These are phyloP conservation scores for Climacium dendroides DNA, from an alignment of 225 moss, liverwort and hornwort genomes.

Conservation along the genomic window DNA sequence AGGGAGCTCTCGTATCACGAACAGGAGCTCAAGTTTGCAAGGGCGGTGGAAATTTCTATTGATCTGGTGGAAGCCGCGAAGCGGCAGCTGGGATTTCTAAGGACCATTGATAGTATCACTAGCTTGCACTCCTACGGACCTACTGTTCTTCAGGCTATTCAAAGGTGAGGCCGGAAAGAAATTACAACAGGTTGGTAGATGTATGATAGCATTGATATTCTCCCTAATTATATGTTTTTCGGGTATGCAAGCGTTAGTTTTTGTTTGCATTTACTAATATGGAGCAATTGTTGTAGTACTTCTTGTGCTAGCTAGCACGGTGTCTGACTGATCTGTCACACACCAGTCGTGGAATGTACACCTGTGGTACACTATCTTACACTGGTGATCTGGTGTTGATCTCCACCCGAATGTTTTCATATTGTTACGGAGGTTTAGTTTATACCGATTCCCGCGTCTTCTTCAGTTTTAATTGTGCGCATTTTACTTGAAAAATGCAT, in stretches of 20 bases:
- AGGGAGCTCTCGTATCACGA: conserved; percentile 16
- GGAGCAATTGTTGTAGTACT: neutral
- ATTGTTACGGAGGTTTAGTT: neutral
- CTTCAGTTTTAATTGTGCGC: neutral
- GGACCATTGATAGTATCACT: conserved; percentile 67
- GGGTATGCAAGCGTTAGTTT: neutral
- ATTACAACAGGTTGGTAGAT: neutral
- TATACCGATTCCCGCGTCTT: neutral
- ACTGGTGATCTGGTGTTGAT: neutral
- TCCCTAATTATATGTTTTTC: neutral
- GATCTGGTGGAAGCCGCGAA: conserved; percentile 63
- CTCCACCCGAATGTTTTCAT: neutral
- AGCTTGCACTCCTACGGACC: conserved; percentile 54
- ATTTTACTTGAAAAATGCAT: neutral
- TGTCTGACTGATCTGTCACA: no score
- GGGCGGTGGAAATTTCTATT: conserved; percentile 45
- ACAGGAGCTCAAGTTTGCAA: conserved; percentile 43
- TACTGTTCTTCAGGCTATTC: conserved; percentile 52
- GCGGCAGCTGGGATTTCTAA: conserved; percentile 72
- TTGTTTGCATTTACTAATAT: no score
- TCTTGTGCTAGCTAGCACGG: no score
- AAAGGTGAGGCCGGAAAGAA: conserved; percentile 22
- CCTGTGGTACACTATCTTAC: neutral
- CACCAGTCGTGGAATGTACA: neutral
- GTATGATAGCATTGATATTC: neutral